Evolutionary conservation across 495 filamentous ascomycete genomes (phyloP).

Genomic region (Haplographium delicatum): DNA sequence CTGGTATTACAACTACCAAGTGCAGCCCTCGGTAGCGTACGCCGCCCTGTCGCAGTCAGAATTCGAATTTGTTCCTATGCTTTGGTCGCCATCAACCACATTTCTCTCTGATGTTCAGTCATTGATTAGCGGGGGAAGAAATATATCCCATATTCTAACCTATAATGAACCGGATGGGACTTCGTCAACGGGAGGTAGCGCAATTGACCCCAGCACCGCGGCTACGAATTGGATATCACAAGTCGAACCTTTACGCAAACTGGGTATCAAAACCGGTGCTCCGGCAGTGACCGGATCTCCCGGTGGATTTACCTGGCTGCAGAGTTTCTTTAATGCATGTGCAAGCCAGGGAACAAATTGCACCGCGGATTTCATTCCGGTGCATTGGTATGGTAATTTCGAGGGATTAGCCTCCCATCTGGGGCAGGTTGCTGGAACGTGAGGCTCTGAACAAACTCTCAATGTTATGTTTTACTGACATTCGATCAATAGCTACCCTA

Average conservation of each 20-base stretch:
- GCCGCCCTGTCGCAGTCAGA: conserved; percentile 31
- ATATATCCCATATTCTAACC: conserved; percentile 58
- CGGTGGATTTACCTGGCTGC: conserved; percentile 57
- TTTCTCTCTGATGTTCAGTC: conserved; percentile 49
- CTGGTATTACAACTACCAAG: conserved; percentile 78
- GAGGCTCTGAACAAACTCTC: conserved; percentile 25
- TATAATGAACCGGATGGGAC: conserved; percentile 73
- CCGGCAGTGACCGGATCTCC: conserved; percentile 53
- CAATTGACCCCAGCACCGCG: conserved; percentile 49
- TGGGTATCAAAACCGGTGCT: conserved; percentile 51
- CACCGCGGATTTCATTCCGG: conserved; percentile 63
- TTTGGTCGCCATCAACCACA: conserved; percentile 50
- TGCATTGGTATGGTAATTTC: conserved; percentile 78
- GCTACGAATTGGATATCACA: conserved; percentile 62
- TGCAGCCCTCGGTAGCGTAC: conserved; percentile 46
- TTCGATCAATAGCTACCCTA: conserved; percentile 37
- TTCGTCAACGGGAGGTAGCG: conserved; percentile 48
- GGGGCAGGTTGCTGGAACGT: conserved; percentile 51
- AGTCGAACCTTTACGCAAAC: conserved; percentile 56
- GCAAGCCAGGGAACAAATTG: conserved; percentile 44
- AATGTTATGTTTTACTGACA: no score
- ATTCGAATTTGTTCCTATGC: conserved; percentile 76
- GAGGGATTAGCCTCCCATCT: conserved; percentile 67
- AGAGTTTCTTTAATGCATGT: conserved; percentile 53
- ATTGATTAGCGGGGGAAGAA: conserved; percentile 47